Percentiles rank a stretch among this genome's conserved stretches.
These are phyloP conservation scores for Lactifluus volemus DNA, from an alignment of 768 basidiomycete species.

Conservation along the genomic window DNA sequence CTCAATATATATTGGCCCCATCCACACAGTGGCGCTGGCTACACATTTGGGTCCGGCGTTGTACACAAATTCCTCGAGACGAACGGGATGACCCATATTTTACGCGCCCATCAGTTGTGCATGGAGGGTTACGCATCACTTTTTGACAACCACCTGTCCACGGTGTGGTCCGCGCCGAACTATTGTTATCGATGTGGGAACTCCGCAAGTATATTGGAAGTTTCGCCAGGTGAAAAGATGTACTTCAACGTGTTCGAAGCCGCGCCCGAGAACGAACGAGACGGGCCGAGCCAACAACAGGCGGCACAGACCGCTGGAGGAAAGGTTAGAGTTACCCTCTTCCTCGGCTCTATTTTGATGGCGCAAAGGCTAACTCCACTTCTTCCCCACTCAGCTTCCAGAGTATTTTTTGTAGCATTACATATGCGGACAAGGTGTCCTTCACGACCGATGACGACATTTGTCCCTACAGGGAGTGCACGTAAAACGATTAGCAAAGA, in stretches of 20 bases:
- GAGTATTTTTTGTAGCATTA: conserved; percentile 60
- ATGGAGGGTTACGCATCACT: conserved; percentile 99
- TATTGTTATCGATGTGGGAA: conserved; percentile 99
- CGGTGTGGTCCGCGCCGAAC: conserved; percentile 98
- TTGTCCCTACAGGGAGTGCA: conserved; percentile 9
- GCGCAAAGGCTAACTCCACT: conserved; percentile 9
- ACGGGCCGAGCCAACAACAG: conserved; percentile 80
- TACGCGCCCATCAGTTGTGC: conserved; percentile 96
- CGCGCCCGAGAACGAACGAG: conserved; percentile 94
- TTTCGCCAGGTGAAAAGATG: conserved; percentile 79
- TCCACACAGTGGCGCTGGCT: conserved; percentile 78
- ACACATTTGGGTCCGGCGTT: conserved; percentile 96
- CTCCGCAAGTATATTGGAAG: conserved; percentile 91
- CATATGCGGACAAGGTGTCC: conserved; percentile 11
- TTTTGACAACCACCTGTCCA: conserved; percentile 90
- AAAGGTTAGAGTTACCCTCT: conserved; percentile 43
- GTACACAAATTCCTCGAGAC: conserved; percentile 96
- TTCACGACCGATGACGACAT: conserved; percentile 12
- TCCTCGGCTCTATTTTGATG: background rate
- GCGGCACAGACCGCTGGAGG: conserved; percentile 59
- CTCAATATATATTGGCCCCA: background rate
- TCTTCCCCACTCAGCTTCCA: conserved; percentile 43
- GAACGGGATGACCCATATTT: conserved; percentile 94
- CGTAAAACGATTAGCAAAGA: conserved; percentile 9
- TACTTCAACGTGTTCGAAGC: conserved; percentile 99